A percentile compares a stretch with the other conserved stretches of the same genome.
These are phyloP conservation scores for Monosporascus sp. DNA, from an alignment of 2,329 filamentous ascomycete species.

Conservation along the genomic window DNA sequence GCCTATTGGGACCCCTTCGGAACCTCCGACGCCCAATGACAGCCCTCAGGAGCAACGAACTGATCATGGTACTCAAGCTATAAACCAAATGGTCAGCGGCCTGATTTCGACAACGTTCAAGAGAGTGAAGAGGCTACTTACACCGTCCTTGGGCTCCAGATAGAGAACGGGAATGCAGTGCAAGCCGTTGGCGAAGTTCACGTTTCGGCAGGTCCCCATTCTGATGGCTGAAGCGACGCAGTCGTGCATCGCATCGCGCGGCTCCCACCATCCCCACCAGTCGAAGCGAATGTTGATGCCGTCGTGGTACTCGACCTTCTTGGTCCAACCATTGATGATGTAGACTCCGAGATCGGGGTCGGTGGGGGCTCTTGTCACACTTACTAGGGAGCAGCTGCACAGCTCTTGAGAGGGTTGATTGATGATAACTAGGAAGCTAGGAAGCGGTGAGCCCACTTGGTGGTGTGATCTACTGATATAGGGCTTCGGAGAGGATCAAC, in stretches of 20 bases:
- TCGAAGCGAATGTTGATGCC: not conserved
- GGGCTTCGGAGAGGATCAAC: too few relatives aligned
- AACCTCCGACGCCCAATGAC: not conserved
- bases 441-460: too few relatives aligned
- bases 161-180: not conserved
- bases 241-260: not conserved
- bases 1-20: not conserved
- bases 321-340: not conserved
- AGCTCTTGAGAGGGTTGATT: too few relatives aligned
- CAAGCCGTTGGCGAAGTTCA: not conserved
- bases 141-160: not conserved
- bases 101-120: not conserved
- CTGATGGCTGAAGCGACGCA: not conserved
- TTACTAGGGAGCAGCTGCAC: too few relatives aligned
- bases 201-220: not conserved
- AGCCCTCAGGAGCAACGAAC: not conserved
- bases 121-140: not conserved
- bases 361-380: too few relatives aligned
- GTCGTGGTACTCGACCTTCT: not conserved
- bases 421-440: too few relatives aligned
- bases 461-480: too few relatives aligned
- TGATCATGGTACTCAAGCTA: not conserved
- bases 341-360: not conserved
- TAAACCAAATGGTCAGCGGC: not conserved
- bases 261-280: not conserved